Evolutionary conservation across 345 rosid genomes (phyloP), one percentile per base, ranked within the genome.

Genomic region (Angophora floribunda): DNA sequence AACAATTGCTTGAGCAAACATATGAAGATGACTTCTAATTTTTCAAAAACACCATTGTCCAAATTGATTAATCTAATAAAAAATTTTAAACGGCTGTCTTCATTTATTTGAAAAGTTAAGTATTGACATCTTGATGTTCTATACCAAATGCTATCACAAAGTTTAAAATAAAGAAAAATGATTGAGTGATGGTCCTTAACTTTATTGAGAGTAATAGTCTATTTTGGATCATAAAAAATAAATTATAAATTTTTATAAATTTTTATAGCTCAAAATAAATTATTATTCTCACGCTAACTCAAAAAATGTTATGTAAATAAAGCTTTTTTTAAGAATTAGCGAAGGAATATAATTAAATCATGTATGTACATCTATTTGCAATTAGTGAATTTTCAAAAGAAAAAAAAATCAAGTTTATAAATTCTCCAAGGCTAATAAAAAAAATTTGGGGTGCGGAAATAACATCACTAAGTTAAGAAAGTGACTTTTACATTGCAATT

Each of bases 71-170:
- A 32, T 32, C 9, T 32, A 67, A 67, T 67, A 4, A 32, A 67
- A 65, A 67, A 32, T 15, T 30, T 15, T 2, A 0, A 67, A 32
- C 1, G 0, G 5, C 0, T 67, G 0, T 63, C 13, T 67, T 30
- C 11, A 4, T 67, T 67, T 67, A 6, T 67, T 15, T 30, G 12
- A 4, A 65, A 7, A 30, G 10, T 53, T 53, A 53, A 53, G 59
- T 8, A 53, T 53, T 1, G 11, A 30, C 7, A 30, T 36, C 12
- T 32, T 5, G 41, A 1, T 30, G 21, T 15, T 4, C 4, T 9
- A 15, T 65, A 15, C 1, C 78, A 65, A 65, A 30, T 0, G 21
- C 10, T 21, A 7, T 65, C 6, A 1, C n/a, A 61, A 28, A 12
- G 15, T 28, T 1, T 63, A 2, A 28, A 63, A 28, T 13, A 30